Evolutionary conservation across 2,329 filamentous ascomycete species (phyloP).

Genomic region (Aspergillus fischeri): DNA sequence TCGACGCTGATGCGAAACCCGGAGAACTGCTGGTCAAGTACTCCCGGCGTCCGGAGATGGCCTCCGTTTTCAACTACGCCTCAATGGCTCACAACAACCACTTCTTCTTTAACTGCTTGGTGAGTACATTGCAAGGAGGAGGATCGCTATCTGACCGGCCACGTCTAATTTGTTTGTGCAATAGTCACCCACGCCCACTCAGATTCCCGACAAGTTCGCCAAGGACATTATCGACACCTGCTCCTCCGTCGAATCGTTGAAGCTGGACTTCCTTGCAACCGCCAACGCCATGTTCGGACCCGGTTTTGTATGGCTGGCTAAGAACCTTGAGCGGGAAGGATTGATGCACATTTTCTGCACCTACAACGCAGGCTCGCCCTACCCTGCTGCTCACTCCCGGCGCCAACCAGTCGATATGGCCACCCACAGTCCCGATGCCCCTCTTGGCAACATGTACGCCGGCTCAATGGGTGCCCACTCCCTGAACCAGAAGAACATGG

Average conservation of each 20-base stretch:
- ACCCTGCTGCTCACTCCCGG: conserved; percentile 78
- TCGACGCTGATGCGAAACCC: conserved; percentile 57
- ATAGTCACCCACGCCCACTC: conserved; percentile 40
- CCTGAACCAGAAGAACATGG: conserved; percentile 32
- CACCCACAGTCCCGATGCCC: conserved; percentile 34
- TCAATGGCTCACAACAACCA: conserved; percentile 93
- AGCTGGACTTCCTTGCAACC: conserved; percentile 72
- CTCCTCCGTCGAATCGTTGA: conserved; percentile 77
- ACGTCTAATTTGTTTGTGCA: background rate
- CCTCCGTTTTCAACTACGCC: conserved; percentile 88
- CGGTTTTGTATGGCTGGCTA: conserved; percentile 94
- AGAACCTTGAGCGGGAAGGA: conserved; percentile 44
- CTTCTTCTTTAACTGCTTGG: conserved; percentile 48
- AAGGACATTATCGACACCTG: conserved; percentile 65
- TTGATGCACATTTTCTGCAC: conserved; percentile 71
- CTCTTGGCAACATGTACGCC: conserved; percentile 33
- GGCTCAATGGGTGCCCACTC: conserved; percentile 33
- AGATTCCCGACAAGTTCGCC: conserved; percentile 56
- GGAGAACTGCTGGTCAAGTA: conserved; percentile 69
- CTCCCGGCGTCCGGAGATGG: conserved; percentile 72
- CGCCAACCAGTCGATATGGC: conserved; percentile 52
- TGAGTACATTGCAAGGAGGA: conserved; percentile 18
- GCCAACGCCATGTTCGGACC: conserved; percentile 92
- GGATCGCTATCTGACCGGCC: background rate
- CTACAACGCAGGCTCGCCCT: conserved; percentile 87